These are phyloP conservation scores for Fusarium paranaense DNA, from an alignment of 2,329 filamentous ascomycete genomes.

Conservation along the genomic window DNA sequence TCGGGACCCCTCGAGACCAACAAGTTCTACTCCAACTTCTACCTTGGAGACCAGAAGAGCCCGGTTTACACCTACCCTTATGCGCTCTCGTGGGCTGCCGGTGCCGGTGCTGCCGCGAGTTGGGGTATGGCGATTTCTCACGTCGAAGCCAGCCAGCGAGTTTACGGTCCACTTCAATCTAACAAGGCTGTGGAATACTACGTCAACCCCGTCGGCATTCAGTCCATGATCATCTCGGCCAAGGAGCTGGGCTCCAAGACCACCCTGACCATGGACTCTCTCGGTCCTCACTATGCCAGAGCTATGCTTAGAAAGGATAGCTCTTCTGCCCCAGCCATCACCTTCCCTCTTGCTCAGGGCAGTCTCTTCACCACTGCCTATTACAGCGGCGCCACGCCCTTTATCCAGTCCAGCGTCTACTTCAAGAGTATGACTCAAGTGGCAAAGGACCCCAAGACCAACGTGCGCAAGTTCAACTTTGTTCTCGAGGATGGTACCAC, in stretches of 20 bases:
- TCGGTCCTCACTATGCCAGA: constrained; percentile 71
- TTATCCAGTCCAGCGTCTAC: constrained; percentile 79
- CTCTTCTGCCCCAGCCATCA: constrained; percentile 70
- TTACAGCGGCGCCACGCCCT: constrained; percentile 77
- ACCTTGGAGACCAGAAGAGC: constrained; percentile 77
- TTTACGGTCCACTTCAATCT: constrained; percentile 69
- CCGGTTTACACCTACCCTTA: constrained; percentile 83
- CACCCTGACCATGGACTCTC: constrained; percentile 62
- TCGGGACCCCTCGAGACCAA: constrained; percentile 74
- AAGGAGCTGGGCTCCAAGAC: constrained; percentile 75
- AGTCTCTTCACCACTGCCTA: constrained; percentile 87
- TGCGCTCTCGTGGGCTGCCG: constrained; percentile 74
- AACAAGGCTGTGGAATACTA: constrained; percentile 77
- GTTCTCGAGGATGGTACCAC: constrained; percentile 76
- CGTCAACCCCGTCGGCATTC: constrained; percentile 83
- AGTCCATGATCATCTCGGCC: constrained; percentile 84
- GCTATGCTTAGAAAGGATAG: constrained; percentile 72
- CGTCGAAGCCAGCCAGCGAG: constrained; percentile 73
- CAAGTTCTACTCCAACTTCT: constrained; percentile 86
- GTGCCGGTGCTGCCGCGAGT: constrained; percentile 70
- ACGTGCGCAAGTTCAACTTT: constrained; percentile 81
- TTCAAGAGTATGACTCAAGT: constrained; percentile 75
- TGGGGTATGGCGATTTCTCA: constrained; percentile 86
- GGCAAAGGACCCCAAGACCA: constrained; percentile 66
- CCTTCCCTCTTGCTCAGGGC: constrained; percentile 87